phyloP scores from a whole-genome alignment of 257 asterid species.

The Penstemon eatonii region DNA sequence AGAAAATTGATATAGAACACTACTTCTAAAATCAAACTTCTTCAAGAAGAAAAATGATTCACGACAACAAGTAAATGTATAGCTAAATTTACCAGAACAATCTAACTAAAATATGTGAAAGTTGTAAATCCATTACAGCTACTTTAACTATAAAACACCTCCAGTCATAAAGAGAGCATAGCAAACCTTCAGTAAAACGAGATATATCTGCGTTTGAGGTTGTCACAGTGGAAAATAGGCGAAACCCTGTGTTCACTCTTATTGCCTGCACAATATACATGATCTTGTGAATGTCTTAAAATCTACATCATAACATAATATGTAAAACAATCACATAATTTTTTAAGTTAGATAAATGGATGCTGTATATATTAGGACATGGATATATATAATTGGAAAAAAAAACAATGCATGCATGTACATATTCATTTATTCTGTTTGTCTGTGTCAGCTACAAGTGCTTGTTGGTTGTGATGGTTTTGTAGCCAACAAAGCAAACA shows the following conservation, averaged over 20 bases:
- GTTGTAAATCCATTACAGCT: background rate
- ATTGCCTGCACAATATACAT: conserved; percentile 56
- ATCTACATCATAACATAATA: background rate
- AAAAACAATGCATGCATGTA: background rate
- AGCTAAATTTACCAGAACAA: no score
- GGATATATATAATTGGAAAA: background rate
- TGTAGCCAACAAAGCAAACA: background rate
- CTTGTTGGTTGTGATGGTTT: background rate
- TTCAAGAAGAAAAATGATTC: conserved; percentile 8
- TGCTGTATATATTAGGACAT: no score
- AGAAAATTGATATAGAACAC: conserved; percentile 2
- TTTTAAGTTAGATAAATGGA: no score
- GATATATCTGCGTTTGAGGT: conserved; percentile 64
- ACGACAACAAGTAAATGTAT: background rate
- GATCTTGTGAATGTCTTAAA: conserved; percentile 4
- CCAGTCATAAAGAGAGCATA: conserved; percentile 10
- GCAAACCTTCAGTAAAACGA: conserved; percentile 62
- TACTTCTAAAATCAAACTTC: background rate
- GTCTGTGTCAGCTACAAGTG: background rate
- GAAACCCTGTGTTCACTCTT: conserved; percentile 72
- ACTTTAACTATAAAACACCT: background rate
- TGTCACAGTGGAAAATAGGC: conserved; percentile 80
- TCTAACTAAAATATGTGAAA: background rate
- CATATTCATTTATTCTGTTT: background rate
- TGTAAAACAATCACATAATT: background rate